These are phyloP conservation scores for Dryas octopetala DNA, from an alignment of 306 rosid genomes.

Conservation along the genomic window DNA sequence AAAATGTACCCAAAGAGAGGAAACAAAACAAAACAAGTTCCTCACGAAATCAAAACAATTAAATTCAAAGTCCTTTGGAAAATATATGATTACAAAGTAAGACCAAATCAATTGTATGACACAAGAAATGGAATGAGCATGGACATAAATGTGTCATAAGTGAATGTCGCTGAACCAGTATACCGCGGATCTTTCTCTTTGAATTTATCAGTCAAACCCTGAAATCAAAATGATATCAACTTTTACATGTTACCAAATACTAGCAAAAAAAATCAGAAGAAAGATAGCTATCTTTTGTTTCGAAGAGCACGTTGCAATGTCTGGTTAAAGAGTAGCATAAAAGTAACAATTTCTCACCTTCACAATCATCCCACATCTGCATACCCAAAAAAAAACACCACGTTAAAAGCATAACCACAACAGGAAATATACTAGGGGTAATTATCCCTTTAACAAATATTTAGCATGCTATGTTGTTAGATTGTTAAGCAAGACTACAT, in stretches of 20 bases:
- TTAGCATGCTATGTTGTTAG: no score
- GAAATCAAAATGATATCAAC: slow-evolving; percentile 22
- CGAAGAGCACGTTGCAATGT: not conserved
- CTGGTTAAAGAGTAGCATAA: not conserved
- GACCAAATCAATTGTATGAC: slow-evolving; percentile 54
- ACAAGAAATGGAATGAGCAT: slow-evolving; percentile 81
- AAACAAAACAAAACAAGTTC: not conserved
- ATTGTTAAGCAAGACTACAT: no score
- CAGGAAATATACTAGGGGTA: not conserved
- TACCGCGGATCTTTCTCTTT: slow-evolving; percentile 72
- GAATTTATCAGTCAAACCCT: slow-evolving; percentile 90
- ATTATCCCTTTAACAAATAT: not conserved
- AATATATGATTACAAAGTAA: not conserved
- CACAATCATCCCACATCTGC: slow-evolving; percentile 88
- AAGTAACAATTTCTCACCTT: slow-evolving; percentile 52
- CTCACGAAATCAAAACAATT: not conserved
- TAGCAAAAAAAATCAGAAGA: not conserved
- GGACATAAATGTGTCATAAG: slow-evolving; percentile 70
- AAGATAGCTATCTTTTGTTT: no score
- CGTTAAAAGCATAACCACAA: slow-evolving; percentile 31
- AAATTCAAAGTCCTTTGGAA: not conserved
- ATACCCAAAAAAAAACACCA: slow-evolving; percentile 30
- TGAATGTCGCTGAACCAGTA: slow-evolving; percentile 64
- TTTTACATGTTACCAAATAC: not conserved
- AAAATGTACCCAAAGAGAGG: no score